Conservation (phyloP, 768 basidiomycete genomes). For the Pleurotus ostreatus region DNA sequence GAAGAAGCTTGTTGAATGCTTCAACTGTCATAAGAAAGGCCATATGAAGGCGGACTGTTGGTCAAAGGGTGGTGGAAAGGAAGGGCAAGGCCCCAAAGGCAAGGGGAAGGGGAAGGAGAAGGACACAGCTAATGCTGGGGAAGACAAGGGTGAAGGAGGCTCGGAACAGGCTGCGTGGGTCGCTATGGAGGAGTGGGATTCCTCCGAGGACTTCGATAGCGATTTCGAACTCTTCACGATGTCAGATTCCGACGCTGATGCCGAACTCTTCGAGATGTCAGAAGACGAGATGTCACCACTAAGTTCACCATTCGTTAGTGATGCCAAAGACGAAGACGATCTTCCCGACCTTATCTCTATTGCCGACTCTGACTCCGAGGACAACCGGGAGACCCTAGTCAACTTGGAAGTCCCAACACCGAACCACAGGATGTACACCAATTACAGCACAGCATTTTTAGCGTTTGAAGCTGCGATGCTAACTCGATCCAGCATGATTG, state of each 20-base stretch:
- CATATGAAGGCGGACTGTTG: slow-evolving; percentile 24
- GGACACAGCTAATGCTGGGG: slow-evolving; percentile 2
- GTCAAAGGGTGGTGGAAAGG: slow-evolving; percentile 27
- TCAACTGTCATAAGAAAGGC: slow-evolving; percentile 28
- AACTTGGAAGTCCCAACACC: too few species aligned
- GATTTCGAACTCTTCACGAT: background rate
- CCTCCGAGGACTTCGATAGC: background rate
- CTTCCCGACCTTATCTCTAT: background rate
- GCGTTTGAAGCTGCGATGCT: background rate
- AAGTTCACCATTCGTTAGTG: background rate
- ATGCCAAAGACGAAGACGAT: background rate
- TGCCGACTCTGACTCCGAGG: background rate
- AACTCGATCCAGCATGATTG: background rate
- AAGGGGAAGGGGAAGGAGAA: slow-evolving; percentile 14
- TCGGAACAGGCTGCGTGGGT: background rate
- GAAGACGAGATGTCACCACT: background rate
- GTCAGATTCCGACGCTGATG: background rate
- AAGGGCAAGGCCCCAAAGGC: slow-evolving; percentile 26
- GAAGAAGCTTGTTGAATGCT: slow-evolving; percentile 17
- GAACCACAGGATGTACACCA: background rate
- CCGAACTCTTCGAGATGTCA: background rate
- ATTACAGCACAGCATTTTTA: too few species aligned
- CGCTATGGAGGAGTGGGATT: background rate
- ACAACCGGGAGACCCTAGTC: background rate
- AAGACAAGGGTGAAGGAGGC: background rate